These are phyloP conservation scores for Xylaria polymorpha DNA, from an alignment of 2,329 filamentous ascomycete genomes.

Conservation along the genomic window DNA sequence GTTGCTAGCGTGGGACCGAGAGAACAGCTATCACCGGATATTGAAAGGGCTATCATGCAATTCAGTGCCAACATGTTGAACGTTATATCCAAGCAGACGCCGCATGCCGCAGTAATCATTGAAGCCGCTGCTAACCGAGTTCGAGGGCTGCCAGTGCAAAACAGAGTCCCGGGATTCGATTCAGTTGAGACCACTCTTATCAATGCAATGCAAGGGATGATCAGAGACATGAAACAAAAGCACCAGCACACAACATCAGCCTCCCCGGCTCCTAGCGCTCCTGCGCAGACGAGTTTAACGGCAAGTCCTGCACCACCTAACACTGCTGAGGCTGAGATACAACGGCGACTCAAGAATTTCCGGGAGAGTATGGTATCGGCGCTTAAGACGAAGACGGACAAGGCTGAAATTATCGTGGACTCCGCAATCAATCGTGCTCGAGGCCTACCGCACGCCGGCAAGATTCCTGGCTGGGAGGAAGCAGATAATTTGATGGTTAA, in stretches of 20 bases:
- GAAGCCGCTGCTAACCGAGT: constrained; percentile 48
- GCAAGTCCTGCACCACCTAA: constrained; percentile 44
- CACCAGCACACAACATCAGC: constrained; percentile 44
- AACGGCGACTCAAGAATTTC: constrained; percentile 47
- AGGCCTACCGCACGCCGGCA: constrained; percentile 46
- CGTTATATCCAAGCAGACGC: constrained; percentile 46
- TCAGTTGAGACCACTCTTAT: constrained; percentile 46
- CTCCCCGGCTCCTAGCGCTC: constrained; percentile 40
- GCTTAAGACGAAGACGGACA: constrained; percentile 48
- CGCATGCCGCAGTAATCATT: constrained; percentile 48
- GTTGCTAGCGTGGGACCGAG: constrained; percentile 20
- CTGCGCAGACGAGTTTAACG: constrained; percentile 43
- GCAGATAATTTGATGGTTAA: constrained; percentile 49
- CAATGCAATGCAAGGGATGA: constrained; percentile 48
- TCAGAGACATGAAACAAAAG: constrained; percentile 46
- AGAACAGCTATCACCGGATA: constrained; percentile 45
- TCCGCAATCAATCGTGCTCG: constrained; percentile 50
- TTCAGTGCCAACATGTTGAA: constrained; percentile 50
- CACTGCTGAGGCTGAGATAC: constrained; percentile 47
- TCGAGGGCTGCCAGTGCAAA: constrained; percentile 45
- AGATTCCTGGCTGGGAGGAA: constrained; percentile 48
- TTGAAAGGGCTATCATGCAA: constrained; percentile 47
- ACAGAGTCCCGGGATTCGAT: constrained; percentile 46
- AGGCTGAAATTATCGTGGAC: constrained; percentile 50
- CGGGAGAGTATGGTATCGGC: constrained; percentile 49